Base-by-base conservation (phyloP, 176 grass and related monocot genomes). In the Bothriochloa decipiens region DNA sequence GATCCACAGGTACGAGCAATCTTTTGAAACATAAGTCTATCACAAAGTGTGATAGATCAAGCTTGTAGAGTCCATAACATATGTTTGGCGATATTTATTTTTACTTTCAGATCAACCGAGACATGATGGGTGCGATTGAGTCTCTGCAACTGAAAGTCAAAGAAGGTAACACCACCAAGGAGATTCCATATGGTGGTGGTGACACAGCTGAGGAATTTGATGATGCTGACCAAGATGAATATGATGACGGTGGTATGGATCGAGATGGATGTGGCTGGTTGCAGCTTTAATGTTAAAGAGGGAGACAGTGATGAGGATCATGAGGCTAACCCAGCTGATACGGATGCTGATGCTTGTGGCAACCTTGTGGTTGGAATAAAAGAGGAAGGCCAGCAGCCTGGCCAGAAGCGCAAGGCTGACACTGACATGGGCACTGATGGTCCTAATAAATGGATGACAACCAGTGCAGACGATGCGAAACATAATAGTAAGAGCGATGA, bases 1-100 rank as follows among this genome's bases (percentile, higher is more conserved):
- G 95, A 92, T 70, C 93, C 96, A 3, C 93, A 99, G 80, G 96
- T 96, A n/a, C n/a, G n/a, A n/a, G 75, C 2, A 23, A 11, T n/a
- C 55, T 25, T 17, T 58, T 26, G 61, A 69, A 47, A 49, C 15
- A 15, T 53, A 79, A 26, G 8, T 53, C 32, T 42, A 3, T 55
- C 50, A 15, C 50, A 8, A 70, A 46, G 67, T 36, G 32, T 84
- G 60, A 7, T 18, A 47, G 28, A 3, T 23, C 3, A 12, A 37
- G 7, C 41, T 26, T 78, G 16, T 32, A 43, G 26, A 68, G 32
- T 29, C 40, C 32, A 28, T 76, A 26, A 84, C 17, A 15, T 66
- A 81, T 73, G 75, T 27, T 65, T 53, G 11, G 15, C 25, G n/a
- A 20, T 76, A 42, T 74, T 61, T 62, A 71, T 84, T 7, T 83